Conservation (phyloP, 2,329 filamentous ascomycete species). For the Raffaelea deltoideospora region DNA sequence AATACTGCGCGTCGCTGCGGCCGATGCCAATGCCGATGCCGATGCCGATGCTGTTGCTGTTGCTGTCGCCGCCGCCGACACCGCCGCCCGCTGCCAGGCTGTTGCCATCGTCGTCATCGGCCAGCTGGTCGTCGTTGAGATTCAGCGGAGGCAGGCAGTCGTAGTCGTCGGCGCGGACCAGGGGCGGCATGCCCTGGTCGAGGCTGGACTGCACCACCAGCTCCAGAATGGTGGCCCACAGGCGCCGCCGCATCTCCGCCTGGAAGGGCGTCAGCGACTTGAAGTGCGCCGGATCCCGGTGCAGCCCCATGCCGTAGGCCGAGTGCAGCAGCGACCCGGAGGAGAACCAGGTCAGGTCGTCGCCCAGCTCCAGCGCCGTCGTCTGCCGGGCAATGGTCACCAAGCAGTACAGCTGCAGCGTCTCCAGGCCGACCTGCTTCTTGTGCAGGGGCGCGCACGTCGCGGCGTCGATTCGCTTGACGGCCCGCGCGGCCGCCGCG, state of each 20-base stretch:
- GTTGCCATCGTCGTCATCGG: constrained; percentile 4
- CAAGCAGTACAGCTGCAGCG: constrained; percentile 9
- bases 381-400: constrained; percentile 9
- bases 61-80: not conserved
- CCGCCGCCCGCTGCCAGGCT: not conserved
- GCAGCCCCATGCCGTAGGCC: constrained; percentile 42
- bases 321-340: constrained; percentile 33
- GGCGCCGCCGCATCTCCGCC: constrained; percentile 36
- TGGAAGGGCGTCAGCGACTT: constrained; percentile 29
- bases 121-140: constrained; percentile 34
- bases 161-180: constrained; percentile 30
- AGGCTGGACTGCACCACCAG: constrained; percentile 35
- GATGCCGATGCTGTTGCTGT: not conserved
- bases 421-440: constrained; percentile 7
- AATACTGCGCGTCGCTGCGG: not conserved
- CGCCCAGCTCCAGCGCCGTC: constrained; percentile 23
- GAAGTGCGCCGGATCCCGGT: constrained; percentile 38
- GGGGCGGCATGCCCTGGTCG: constrained; percentile 33
- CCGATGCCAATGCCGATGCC: no score
- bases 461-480: constrained; percentile 2
- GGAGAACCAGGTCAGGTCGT: constrained; percentile 37
- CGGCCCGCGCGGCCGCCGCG: constrained; percentile 4
- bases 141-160: constrained; percentile 35
- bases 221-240: constrained; percentile 43
- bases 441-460: constrained; percentile 7